Base-by-base conservation (phyloP, 768 basidiomycete genomes). In the Termitomyces sp. region DNA sequence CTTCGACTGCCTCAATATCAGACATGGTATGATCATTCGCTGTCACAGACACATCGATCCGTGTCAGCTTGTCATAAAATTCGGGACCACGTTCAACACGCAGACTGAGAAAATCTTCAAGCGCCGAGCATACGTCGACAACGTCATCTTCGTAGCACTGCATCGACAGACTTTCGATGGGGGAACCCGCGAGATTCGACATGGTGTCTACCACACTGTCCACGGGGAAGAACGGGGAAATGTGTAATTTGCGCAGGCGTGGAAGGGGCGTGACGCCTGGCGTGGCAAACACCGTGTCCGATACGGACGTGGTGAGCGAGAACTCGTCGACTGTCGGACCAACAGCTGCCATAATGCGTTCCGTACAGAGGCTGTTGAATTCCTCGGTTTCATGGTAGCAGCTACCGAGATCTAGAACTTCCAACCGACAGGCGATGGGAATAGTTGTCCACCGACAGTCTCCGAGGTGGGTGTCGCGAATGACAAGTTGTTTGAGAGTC, bases 381-480 rank as follows among this genome's bases (percentile, higher is more conserved):
- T 75, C 75, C 40, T 76, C 77, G 51, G 74, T 72, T 60, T 79
- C 81, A 69, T 81, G 76, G 60, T 72, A 76, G 70, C 81, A 83
- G 66, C 74, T 76, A 27, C 78, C 79, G 46, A 86, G 75, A 62
- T 84, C 82, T 47, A 86, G 77, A 38, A 81, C 70, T 58, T 84
- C 70, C 41, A 86, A 73, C 16, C 73, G 73, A 66, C 82, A 84
- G 20, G 67, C 64, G 54, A 80, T 73, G 35, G 76, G 76, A n/a
- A 73, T 76, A 23, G 73, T 70, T n/a, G 74, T 69, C 85, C 84
- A 85, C 33, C 71, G 71, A 45, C 72, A 71, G 66, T 85, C 83
- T 15, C 86, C 86, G 53, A 90, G 77, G 68, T 88, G 88, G 0
- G 86, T 88, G 64, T 88, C 86, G 53, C 78, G 79, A 61, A 90